Evolutionary conservation across 2,329 filamentous ascomycete genomes (phyloP).

Genomic region (Clarireedia hainanense): DNA sequence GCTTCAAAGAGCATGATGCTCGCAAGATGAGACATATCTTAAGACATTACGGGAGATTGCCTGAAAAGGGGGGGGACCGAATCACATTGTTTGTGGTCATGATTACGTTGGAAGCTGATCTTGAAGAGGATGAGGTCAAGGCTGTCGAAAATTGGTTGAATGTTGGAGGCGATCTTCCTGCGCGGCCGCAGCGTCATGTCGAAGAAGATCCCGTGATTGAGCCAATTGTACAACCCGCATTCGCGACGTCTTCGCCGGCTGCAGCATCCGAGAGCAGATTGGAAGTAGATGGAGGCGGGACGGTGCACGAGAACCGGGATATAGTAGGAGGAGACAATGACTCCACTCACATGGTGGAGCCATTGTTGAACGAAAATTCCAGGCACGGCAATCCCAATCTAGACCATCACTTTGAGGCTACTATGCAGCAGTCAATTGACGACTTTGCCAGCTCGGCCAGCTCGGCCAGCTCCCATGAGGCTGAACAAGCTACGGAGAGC

Average conservation of each 20-base stretch:
- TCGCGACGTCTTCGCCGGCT: no score
- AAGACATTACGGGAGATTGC: constrained; percentile 11
- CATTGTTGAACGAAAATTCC: no score
- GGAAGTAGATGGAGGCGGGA: no score
- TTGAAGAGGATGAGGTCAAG: constrained; percentile 10
- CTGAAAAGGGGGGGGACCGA: constrained; percentile 9
- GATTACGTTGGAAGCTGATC: constrained; percentile 9
- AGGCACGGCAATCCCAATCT: no score
- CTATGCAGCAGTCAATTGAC: no score
- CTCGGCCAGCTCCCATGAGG: background rate
- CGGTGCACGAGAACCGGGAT: no score
- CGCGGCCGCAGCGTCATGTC: background rate
- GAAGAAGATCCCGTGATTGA: background rate
- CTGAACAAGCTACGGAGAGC: background rate
- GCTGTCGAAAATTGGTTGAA: constrained; percentile 15
- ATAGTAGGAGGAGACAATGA: no score
- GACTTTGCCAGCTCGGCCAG: no score
- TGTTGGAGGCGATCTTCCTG: constrained; percentile 11
- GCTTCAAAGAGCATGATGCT: constrained; percentile 17
- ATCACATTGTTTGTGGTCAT: constrained; percentile 11
- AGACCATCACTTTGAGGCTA: no score
- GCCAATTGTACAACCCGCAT: no score
- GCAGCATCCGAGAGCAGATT: no score
- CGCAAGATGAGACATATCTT: constrained; percentile 20
- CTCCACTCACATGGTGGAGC: no score